Conservation (phyloP, 306 rosid genomes). For the Vigna mungo region DNA sequence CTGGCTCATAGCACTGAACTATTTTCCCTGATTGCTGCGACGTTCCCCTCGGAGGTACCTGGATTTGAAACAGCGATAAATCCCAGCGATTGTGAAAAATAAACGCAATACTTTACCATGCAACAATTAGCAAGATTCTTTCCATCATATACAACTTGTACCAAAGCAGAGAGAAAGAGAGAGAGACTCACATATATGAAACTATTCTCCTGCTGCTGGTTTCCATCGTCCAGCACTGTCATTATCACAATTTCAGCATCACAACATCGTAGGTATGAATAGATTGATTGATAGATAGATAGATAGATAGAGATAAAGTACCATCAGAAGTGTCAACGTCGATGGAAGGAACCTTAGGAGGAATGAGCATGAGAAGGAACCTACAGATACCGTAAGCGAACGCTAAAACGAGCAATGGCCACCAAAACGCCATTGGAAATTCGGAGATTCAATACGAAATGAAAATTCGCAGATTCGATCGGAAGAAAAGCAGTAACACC, state of each 20-base stretch:
- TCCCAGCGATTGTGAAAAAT: slow-evolving; percentile 15
- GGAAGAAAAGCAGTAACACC: neutral
- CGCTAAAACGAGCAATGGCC: slow-evolving; percentile 78
- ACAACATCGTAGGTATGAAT: neutral
- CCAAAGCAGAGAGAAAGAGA: neutral
- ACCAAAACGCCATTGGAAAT: slow-evolving; percentile 77
- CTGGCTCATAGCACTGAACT: slow-evolving; percentile 92
- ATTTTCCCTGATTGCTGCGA: slow-evolving; percentile 69
- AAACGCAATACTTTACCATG: neutral
- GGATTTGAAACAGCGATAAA: slow-evolving; percentile 37
- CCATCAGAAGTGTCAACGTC: slow-evolving; percentile 91
- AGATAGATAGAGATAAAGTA: slow-evolving; percentile 34
- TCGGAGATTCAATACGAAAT: slow-evolving; percentile 32
- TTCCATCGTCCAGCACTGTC: slow-evolving; percentile 85
- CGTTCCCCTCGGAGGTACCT: slow-evolving; percentile 87
- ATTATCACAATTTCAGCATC: slow-evolving; percentile 39
- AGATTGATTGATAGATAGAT: neutral
- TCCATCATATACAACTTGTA: neutral
- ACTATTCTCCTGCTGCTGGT: slow-evolving; percentile 78
- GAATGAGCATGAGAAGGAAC: slow-evolving; percentile 85
- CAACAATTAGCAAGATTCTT: neutral
- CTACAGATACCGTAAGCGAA: slow-evolving; percentile 74
- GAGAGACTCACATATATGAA: slow-evolving; percentile 72
- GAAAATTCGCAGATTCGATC: neutral
- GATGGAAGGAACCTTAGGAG: slow-evolving; percentile 81